Evolutionary conservation across 371 early-diverging fungal genomes (phyloP).

Genomic region (Actinomucor elegans): DNA sequence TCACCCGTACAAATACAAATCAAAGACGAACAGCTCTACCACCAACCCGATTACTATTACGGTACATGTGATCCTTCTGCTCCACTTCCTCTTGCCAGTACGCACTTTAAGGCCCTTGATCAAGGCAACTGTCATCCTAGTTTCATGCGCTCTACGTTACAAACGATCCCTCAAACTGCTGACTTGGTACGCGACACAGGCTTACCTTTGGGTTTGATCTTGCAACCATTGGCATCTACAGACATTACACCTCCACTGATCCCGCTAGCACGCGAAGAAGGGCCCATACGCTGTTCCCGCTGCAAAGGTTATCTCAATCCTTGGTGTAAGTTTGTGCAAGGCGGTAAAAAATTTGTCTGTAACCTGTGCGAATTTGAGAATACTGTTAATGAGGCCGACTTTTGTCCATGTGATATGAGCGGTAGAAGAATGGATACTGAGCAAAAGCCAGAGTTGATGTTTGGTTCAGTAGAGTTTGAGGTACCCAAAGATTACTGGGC

Average conservation of each 20-base stretch:
- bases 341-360: conserved; percentile 89
- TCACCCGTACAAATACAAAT: conserved; percentile 84
- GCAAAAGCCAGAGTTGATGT: conserved; percentile 86
- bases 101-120: conserved; percentile 79
- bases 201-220: conserved; percentile 83
- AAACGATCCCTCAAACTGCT: conserved; percentile 77
- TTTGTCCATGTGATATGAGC: conserved; percentile 89
- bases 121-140: conserved; percentile 95
- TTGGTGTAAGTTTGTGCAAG: conserved; percentile 81
- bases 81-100: conserved; percentile 78
- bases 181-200: conserved; percentile 75
- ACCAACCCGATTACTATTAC: conserved; percentile 53
- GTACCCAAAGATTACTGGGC: conserved; percentile 77
- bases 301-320: conserved; percentile 96
- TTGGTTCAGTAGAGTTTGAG: conserved; percentile 89
- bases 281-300: conserved; percentile 61
- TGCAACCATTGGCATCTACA: conserved; percentile 89
- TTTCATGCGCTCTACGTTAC: conserved; percentile 87
- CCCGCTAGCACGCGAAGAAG: neutral
- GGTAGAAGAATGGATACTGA: conserved; percentile 86
- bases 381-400: conserved; percentile 83
- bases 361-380: conserved; percentile 92
- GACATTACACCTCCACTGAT: conserved; percentile 55
- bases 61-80: conserved; percentile 64
- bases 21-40: conserved; percentile 70